Evolutionary conservation across 257 asterid genomes (phyloP), one percentile per base, ranked within the genome.

Genomic region (Solanum chilense): DNA sequence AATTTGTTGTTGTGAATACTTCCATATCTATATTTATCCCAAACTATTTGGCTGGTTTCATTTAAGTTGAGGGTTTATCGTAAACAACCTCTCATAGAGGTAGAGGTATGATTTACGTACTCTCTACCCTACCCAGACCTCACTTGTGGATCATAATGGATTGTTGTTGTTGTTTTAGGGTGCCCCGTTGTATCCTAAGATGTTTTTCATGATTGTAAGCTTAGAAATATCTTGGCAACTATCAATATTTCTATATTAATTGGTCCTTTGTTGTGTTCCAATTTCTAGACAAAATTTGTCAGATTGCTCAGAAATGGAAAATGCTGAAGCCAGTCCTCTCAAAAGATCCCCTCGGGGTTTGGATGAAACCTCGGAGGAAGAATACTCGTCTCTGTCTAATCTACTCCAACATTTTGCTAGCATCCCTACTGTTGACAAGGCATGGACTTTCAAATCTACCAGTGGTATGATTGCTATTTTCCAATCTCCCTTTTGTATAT

Each of bases 371-470:
- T 69, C 87, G 12, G 93, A 91, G 87, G 97, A 94, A 89, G 98
- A 96, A 82, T 93, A 89, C 86, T 88, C 91, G 83, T 87, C 93
- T 84, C 73, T 90, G 58, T 95, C 98, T 69, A 90, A 92, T 88
- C 85, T 95, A 85, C 98, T 96, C 84, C 93, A 93, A 78, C 93
- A 95, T 82, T 96, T 96, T 89, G 85, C 91, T 16, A 92, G 92
- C 80, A 93, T 96, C 29, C 90, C 98, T 85, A 89, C 95, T 87
- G 89, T 96, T 88, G 99, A 97, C 87, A 97, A 93, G 90, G 99
- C 99, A 74, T 97, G 99, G 99, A 90, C 98, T 82, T 92, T 95
- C 90, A 90, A 88, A 70, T 90, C 98, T 52, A 88, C 90, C 37
- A 90, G 84, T 37, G 98, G 98, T 95, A 89, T 47, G 91, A n/a